These are phyloP conservation scores for Eragrostis tef DNA, from an alignment of 202 grass and related monocot genomes.

Conservation along the genomic window DNA sequence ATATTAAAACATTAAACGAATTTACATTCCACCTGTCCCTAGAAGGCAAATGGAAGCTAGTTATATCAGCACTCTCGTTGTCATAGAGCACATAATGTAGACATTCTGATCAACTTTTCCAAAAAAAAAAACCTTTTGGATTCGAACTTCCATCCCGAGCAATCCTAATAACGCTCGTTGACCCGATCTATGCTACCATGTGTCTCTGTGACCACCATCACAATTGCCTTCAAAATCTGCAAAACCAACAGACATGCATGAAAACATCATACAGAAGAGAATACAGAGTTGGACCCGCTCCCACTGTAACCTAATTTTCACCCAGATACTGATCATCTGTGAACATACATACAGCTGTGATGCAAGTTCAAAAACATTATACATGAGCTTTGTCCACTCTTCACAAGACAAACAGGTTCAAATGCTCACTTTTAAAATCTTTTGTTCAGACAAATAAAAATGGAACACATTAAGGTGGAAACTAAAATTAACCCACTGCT, in stretches of 20 bases:
- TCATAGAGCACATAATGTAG: conserved; percentile 28
- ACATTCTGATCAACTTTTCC: conserved; percentile 8
- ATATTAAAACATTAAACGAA: conserved; percentile 29
- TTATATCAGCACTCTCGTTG: conserved; percentile 16
- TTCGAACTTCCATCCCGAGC: not conserved
- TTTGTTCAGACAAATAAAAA: not conserved
- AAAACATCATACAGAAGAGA: not conserved
- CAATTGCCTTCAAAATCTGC: conserved; percentile 52
- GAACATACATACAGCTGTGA: not conserved
- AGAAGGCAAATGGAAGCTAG: conserved; percentile 43
- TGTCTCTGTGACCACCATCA: conserved; percentile 39
- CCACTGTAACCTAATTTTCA: not conserved
- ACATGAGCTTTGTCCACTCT: not conserved
- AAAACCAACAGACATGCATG: not conserved
- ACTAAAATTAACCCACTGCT: not conserved
- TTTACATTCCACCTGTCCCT: conserved; percentile 41
- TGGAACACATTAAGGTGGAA: not conserved
- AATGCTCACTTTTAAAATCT: not conserved
- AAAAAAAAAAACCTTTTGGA: not conserved
- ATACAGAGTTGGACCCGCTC: not conserved
- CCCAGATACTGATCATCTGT: not conserved
- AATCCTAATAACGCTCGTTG: not conserved
- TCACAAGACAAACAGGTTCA: not conserved
- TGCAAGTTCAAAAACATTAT: not conserved
- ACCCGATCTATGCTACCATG: not conserved